Base-by-base conservation (phyloP, 371 early-diverging fungal species). In the Mucor indicus region DNA sequence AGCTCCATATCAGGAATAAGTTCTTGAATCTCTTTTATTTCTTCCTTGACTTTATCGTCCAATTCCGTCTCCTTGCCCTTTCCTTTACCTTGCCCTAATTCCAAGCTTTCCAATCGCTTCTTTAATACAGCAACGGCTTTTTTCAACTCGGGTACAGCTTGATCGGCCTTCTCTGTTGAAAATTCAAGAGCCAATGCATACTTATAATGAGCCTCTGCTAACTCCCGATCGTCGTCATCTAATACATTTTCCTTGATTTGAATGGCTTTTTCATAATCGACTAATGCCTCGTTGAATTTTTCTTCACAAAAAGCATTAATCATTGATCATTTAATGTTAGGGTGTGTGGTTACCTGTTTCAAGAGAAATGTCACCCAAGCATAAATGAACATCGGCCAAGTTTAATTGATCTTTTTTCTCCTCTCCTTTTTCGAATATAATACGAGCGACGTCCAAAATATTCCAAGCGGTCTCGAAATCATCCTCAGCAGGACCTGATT, bases 381-480 rank as follows among this genome's bases (percentile, higher is more conserved):
- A 76, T 50, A 86, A 73, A 33, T 83, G 75, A 15, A 89, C 85
- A 55, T 91, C 92, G 0, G 83, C 83, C 11, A 86, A 57, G 40
- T 84, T 87, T 4, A 82, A 58, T 37, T 75, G 78, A 2, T 84
- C 72, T 31, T 86, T 78, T 20, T 76, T 67, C 31, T 76, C 80
- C 0, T 72, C 82, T 13, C 66, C 62, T 33, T 87, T 79, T 41
- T 81, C 75, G 50, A 86, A 91, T 9, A 92, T 86, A 8, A 92
- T 75, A 15, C 95, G 86, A 11, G 93, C 92, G 15, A 91, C 58
- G 53, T 93, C 93, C 38, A 95, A 71, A 23, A 87, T 81, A 49
- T 92, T 87, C 91, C 91, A 94, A 1, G 95, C 95, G 2, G 86
- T 70, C n/a, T 82, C 85, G 46, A 95, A 89, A 48, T 92, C 93